Evolutionary conservation across 2,329 filamentous ascomycete species (phyloP).

Genomic region (Fusarium oligoseptatum): DNA sequence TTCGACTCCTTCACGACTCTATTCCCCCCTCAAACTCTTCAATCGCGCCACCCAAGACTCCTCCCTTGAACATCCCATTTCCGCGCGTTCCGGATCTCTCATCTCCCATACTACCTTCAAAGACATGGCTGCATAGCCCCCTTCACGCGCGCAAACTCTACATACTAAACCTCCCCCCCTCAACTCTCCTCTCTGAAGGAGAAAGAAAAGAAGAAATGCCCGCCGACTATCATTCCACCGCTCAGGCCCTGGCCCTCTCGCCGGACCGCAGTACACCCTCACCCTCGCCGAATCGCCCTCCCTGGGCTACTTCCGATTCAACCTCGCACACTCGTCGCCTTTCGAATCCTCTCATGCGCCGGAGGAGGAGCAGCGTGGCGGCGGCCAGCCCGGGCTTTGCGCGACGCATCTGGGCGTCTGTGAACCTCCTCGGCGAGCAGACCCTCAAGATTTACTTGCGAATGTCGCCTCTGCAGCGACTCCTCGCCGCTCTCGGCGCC

Average conservation of each 20-base stretch:
- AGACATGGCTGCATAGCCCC: constrained; percentile 36
- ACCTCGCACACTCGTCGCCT: constrained; percentile 52
- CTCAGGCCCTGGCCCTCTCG: constrained; percentile 62
- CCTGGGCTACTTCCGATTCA: constrained; percentile 38
- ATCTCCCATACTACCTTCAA: constrained; percentile 13
- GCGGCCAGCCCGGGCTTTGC: constrained; percentile 44
- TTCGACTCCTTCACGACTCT: not conserved
- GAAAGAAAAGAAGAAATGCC: constrained; percentile 55
- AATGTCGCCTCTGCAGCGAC: constrained; percentile 72
- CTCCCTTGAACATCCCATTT: constrained; percentile 14
- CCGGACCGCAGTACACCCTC: constrained; percentile 46
- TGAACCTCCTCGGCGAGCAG: constrained; percentile 59
- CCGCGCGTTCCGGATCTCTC: constrained; percentile 36
- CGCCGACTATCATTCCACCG: constrained; percentile 64
- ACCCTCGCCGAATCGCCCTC: constrained; percentile 48
- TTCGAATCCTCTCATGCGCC: constrained; percentile 57
- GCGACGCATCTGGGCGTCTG: constrained; percentile 52
- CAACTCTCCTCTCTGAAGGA: not conserved
- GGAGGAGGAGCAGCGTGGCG: constrained; percentile 27
- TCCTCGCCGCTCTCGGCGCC: constrained; percentile 66
- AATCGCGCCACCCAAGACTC: constrained; percentile 20
- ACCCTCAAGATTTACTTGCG: constrained; percentile 64
- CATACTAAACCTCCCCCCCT: not conserved
- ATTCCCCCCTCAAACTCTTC: not conserved
- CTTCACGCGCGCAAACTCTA: not conserved